Conservation (phyloP, 257 asterid species). For the Nicotiana noctiflora region DNA sequence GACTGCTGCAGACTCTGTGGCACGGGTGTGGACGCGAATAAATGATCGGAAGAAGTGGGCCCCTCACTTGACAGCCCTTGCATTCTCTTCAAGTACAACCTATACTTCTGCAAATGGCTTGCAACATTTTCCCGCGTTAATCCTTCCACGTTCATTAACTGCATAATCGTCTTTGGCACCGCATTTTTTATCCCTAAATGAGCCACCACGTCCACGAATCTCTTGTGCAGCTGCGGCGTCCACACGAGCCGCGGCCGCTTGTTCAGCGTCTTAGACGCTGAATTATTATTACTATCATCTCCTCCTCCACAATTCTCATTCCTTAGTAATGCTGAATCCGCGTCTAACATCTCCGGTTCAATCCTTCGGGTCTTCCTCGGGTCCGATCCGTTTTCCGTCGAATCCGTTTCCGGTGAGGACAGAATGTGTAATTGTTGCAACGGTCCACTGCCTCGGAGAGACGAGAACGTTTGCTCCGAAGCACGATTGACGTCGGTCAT, state of each 20-base stretch:
- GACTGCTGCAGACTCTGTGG: conserved; percentile 14
- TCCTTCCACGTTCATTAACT: conserved; percentile 28
- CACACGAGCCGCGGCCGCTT: conserved; percentile 23
- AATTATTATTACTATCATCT: background rate
- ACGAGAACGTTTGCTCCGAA: conserved; percentile 13
- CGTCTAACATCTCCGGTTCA: conserved; percentile 12
- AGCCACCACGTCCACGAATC: conserved; percentile 25
- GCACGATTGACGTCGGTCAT: conserved; percentile 21
- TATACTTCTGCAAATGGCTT: conserved; percentile 28
- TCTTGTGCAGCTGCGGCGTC: conserved; percentile 29
- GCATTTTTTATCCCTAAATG: conserved; percentile 25
- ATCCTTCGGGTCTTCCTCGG: conserved; percentile 14
- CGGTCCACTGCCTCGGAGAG: background rate
- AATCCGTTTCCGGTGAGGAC: conserved; percentile 6
- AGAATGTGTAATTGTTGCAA: conserved; percentile 11
- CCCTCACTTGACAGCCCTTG: conserved; percentile 19
- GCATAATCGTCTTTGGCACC: conserved; percentile 29
- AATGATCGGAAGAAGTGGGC: conserved; percentile 15
- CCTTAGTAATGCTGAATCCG: conserved; percentile 2
- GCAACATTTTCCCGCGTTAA: conserved; percentile 27
- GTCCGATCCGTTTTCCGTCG: conserved; percentile 14
- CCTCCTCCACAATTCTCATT: background rate
- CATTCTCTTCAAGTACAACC: conserved; percentile 27
- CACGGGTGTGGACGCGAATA: conserved; percentile 19
- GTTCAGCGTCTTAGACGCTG: conserved; percentile 2